Conservation (phyloP, 140 eudicot genomes). For the Cichorium intybus region DNA sequence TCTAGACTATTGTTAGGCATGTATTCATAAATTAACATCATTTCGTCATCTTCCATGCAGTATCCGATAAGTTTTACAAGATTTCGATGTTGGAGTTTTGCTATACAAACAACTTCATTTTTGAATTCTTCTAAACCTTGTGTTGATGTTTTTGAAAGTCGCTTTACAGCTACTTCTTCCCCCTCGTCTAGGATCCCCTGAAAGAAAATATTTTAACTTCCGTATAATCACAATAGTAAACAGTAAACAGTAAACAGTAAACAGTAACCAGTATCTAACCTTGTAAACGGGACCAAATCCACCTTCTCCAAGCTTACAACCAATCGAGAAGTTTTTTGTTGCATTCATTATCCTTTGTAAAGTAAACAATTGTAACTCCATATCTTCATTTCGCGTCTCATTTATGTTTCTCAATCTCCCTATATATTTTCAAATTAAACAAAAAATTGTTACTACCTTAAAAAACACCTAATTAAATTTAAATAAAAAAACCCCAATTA, state of each 20-base stretch:
- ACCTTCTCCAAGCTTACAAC: conserved; percentile 30
- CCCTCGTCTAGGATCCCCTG: conserved; percentile 33
- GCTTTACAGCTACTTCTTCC: conserved; percentile 37
- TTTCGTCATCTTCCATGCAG: conserved; percentile 32
- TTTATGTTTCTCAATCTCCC: conserved; percentile 5
- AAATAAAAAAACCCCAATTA: not conserved
- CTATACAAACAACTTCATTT: conserved; percentile 24
- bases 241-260: not conserved
- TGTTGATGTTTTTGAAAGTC: conserved; percentile 29
- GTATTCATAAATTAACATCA: conserved; percentile 44
- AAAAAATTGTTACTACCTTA: not conserved
- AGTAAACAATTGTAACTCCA: conserved; percentile 18
- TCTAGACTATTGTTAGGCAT: conserved; percentile 53
- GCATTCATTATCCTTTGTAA: conserved; percentile 10
- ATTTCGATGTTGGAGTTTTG: conserved; percentile 21
- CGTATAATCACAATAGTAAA: not conserved
- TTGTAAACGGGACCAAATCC: conserved; percentile 42
- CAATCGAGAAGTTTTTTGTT: conserved; percentile 14
- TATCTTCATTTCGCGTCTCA: conserved; percentile 17
- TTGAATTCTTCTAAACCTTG: conserved; percentile 37
- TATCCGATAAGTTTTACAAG: conserved; percentile 19
- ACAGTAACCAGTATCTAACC: conserved; percentile 8
- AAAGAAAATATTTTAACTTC: not conserved
- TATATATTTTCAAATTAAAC: not conserved
- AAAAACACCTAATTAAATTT: not conserved